Evolutionary conservation across 2,329 filamentous ascomycete genomes (phyloP).

Genomic region (Mollisiaceae sp.): DNA sequence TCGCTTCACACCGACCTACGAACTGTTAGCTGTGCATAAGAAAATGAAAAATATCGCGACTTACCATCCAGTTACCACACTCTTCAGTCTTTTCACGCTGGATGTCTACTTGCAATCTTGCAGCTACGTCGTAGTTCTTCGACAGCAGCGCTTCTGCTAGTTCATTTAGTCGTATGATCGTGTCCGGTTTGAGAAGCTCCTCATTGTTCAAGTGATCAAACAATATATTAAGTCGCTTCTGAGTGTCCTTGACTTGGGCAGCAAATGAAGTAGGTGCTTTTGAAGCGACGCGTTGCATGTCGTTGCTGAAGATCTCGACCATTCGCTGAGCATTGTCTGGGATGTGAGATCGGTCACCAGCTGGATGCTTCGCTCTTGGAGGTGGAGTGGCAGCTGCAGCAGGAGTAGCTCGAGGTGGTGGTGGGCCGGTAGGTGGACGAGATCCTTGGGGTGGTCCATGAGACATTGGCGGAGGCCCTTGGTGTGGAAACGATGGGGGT

Average conservation of each 20-base stretch:
- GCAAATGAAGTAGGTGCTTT: constrained; percentile 88
- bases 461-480: constrained; percentile 44
- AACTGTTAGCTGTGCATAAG: constrained; percentile 47
- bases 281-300: constrained; percentile 87
- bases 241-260: constrained; percentile 88
- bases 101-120: constrained; percentile 74
- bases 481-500: constrained; percentile 43
- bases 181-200: constrained; percentile 83
- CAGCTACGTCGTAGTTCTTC: constrained; percentile 72
- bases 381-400: constrained; percentile 54
- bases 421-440: constrained; percentile 48
- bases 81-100: constrained; percentile 79
- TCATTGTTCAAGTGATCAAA: constrained; percentile 98
- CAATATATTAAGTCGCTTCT: constrained; percentile 89
- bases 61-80: constrained; percentile 87
- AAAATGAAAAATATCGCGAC: constrained; percentile 42
- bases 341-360: constrained; percentile 90
- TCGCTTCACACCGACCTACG: constrained; percentile 75
- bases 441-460: constrained; percentile 51
- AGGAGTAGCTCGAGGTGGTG: constrained; percentile 51
- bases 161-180: constrained; percentile 68
- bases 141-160: constrained; percentile 69
- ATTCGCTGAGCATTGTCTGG: constrained; percentile 76
- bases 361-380: constrained; percentile 70
- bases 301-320: constrained; percentile 78